Base-by-base conservation (phyloP, 371 early-diverging fungal species). In the Modicella reniformis region DNA sequence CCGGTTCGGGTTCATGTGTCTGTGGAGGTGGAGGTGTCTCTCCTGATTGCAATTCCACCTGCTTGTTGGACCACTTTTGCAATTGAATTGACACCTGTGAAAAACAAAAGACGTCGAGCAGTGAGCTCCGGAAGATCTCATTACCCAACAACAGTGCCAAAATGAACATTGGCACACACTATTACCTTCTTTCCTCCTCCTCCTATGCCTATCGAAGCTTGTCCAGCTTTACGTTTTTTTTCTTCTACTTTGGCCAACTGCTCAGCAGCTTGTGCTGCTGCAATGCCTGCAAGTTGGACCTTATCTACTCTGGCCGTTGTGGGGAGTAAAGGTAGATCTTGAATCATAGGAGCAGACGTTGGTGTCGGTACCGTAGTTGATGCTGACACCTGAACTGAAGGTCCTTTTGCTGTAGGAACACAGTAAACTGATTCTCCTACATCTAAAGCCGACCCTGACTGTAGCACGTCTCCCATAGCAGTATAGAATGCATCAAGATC, bases 21-120 rank as follows among this genome's bases (percentile, higher is more conserved):
- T 49, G 55, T 28, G 26, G 13, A 5, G 32, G 49, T 23, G 23
- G 26, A 29, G 62, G 29, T 17, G 21, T 50, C 4, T 66, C 70
- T 3, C 58, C 54, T 17, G 62, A 67, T 53, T 83, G 80, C 1
- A 84, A 65, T 53, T 84, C 85, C 21, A 76, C 84, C 44, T 84
- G 84, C 59, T 82, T 84, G 7, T 79, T 66, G 21, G 84, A 81
- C 87, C 87, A 87, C 59, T 79, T 82, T 57, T 85, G 80, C 17
- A 89, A 58, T 59, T 89, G 88, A 17, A 73, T 82, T 48, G 84
- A 83, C 33, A 88, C 83, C 89, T 88, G 50, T 2, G 17, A 30
- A 26, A 47, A n/a, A n/a, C n/a, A n/a, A n/a, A n/a, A n/a, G n/a
- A n/a, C n/a, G n/a, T n/a, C n/a, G 25, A 50, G 50, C n/a, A 30